Percentiles rank a stretch among this genome's conserved stretches.
phyloP scores from a whole-genome alignment of 345 rosid genomes.

The Bruguiera gymnorhiza region DNA sequence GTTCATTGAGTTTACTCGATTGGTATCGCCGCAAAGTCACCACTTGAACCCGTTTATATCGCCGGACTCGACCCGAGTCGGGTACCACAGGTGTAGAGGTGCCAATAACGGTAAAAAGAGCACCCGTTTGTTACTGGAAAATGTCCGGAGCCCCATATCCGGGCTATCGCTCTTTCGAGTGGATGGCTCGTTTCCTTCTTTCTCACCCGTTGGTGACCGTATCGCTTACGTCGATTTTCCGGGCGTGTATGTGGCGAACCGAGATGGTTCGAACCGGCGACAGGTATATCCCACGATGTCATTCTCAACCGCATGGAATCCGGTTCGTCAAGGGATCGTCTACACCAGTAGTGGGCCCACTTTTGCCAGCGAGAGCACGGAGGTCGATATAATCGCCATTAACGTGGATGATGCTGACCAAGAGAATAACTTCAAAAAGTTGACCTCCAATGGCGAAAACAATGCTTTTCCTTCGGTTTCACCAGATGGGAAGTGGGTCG shows the following conservation, averaged over 20 bases:
- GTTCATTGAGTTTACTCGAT: conserved; percentile 64
- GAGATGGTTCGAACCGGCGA: conserved; percentile 64
- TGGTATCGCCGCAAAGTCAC: conserved; percentile 61
- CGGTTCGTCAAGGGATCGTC: conserved; percentile 53
- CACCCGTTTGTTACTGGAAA: conserved; percentile 58
- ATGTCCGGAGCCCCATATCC: conserved; percentile 44
- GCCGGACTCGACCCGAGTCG: conserved; percentile 65
- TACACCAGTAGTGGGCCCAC: conserved; percentile 74
- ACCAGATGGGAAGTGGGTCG: conserved; percentile 73
- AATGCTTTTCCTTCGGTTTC: conserved; percentile 87
- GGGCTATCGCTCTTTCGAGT: conserved; percentile 68
- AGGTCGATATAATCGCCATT: conserved; percentile 69
- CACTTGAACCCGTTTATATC: conserved; percentile 85
- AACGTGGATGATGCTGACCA: conserved; percentile 40
- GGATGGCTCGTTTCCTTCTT: conserved; percentile 87
- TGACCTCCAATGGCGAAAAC: conserved; percentile 68
- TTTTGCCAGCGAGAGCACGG: conserved; percentile 58
- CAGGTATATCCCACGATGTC: conserved; percentile 48
- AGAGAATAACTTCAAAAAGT: conserved; percentile 30
- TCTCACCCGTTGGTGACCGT: conserved; percentile 68
- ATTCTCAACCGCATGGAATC: conserved; percentile 78
- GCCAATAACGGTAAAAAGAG: conserved; percentile 28
- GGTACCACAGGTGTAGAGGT: conserved; percentile 84
- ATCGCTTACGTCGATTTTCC: conserved; percentile 73
- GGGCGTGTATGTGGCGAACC: conserved; percentile 74